Percentiles rank a stretch among this genome's conserved stretches.
These are phyloP conservation scores for Nevesoporus exiguus DNA, from an alignment of 768 basidiomycete genomes.

Conservation along the genomic window DNA sequence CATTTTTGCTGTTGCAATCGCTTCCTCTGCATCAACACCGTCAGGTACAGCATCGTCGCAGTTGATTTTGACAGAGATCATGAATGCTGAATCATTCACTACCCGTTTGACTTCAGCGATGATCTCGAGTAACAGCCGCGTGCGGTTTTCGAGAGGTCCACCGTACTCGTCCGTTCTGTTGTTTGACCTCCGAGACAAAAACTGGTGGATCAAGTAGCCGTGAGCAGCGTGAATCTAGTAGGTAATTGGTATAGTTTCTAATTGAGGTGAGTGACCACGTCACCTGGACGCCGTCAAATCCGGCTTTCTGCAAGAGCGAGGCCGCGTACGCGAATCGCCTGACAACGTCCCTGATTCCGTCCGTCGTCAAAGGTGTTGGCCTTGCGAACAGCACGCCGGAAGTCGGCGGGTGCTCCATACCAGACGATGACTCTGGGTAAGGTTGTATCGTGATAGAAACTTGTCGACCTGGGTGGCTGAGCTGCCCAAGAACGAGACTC, in stretches of 20 bases:
- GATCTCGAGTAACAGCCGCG: conserved; percentile 47
- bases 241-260: background rate
- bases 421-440: conserved; percentile 34
- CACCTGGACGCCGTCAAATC: conserved; percentile 66
- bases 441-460: conserved; percentile 35
- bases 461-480: conserved; percentile 34
- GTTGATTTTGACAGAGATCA: conserved; percentile 36
- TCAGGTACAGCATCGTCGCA: conserved; percentile 25
- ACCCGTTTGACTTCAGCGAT: conserved; percentile 41
- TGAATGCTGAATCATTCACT: conserved; percentile 31
- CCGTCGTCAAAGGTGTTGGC: conserved; percentile 38
- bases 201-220: conserved; percentile 46
- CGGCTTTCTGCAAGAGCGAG: conserved; percentile 49
- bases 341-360: conserved; percentile 50
- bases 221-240: conserved; percentile 42
- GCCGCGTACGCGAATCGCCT: conserved; percentile 53
- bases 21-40: conserved; percentile 35
- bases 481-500: conserved; percentile 31
- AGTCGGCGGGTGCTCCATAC: conserved; percentile 32
- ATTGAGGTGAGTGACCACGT: background rate
- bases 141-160: conserved; percentile 49
- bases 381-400: conserved; percentile 32
- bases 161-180: conserved; percentile 55
- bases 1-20: conserved; percentile 25
- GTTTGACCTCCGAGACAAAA: conserved; percentile 43